Evolutionary conservation across 345 rosid genomes (phyloP), one percentile per base, ranked within the genome.

Genomic region (Brassica cretica): DNA sequence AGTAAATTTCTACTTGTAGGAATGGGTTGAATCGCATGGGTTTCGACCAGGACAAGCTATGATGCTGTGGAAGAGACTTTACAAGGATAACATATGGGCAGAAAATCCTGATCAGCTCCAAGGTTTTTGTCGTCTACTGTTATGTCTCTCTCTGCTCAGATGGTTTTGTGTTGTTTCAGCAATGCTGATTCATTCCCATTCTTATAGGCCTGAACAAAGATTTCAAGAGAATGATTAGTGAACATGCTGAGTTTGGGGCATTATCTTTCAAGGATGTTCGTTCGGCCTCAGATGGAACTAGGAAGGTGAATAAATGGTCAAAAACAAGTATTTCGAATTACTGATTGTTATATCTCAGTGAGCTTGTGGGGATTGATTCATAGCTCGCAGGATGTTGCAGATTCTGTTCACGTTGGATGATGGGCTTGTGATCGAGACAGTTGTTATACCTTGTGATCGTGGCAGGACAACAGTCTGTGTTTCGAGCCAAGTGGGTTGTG

Each of bases 51-150:
- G 97, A 46, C 98, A 92, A 80, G 98, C 98, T 73, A 56, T 94
- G 85, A 94, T 92, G 97, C 83, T 94, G 58, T 91, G 98, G 97
- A 94, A 92, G 83, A 89, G 97, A 30, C 73, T 94, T n/a, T 94
- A 94, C 76, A 90, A 89, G 61, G 87, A 91, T 73, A 70, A 78
- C 65, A 84, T 87, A 33, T 94, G 95, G 95, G 97, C 95, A 1
- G 84, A 87, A 39, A 41, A 67, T 74, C 73, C 73, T 63, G 88
- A 91, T 69, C 93, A 89, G 70, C 79, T 94, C 21, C 83, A 92
- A 86, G 98, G 98, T 92, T 65, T 65, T 74, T 90, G 46, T 64
- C 64, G 6, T 66, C 4, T 76, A 10, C 11, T 80, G 8, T 2
- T 69, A 18, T 56, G 25, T 44, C 53, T 44, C 14, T 44, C 53